Conservation (phyloP, 805 yeast genomes). For the Candida quercuum region DNA sequence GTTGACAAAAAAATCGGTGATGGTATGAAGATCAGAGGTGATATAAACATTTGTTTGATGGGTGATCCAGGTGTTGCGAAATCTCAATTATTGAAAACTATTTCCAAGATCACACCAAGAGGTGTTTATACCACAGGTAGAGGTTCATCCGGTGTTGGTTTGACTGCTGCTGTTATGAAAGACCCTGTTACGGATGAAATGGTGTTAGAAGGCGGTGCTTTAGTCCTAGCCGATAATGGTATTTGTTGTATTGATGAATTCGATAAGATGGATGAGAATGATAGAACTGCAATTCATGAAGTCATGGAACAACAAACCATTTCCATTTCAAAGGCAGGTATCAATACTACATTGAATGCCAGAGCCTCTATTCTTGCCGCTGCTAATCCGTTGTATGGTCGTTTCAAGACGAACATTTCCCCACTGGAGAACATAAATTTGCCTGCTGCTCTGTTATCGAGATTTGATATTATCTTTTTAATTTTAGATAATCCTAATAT, state of each 20-base stretch:
- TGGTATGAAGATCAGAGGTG: constrained; percentile 97
- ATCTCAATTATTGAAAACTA: constrained; percentile 88
- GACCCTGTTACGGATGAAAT: constrained; percentile 99
- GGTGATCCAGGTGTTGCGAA: constrained; percentile 99
- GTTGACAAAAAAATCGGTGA: constrained; percentile 93
- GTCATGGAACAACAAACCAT: constrained; percentile 99
- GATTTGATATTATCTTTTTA: constrained; percentile 87
- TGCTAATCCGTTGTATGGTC: constrained; percentile 95
- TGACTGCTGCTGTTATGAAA: constrained; percentile 98
- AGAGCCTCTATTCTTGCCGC: constrained; percentile 95
- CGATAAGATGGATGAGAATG: constrained; percentile 97
- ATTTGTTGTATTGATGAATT: constrained; percentile 98
- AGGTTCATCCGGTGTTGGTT: constrained; percentile 98
- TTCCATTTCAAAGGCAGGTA: constrained; percentile 95
- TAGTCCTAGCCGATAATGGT: constrained; percentile 95
- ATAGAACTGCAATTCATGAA: constrained; percentile 96
- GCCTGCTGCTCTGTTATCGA: constrained; percentile 92
- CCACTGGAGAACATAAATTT: constrained; percentile 94
- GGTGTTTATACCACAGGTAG: constrained; percentile 97
- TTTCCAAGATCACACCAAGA: constrained; percentile 89
- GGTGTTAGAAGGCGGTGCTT: constrained; percentile 97
- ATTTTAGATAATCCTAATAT: constrained; percentile 79
- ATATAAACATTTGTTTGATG: constrained; percentile 91
- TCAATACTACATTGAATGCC: constrained; percentile 92
- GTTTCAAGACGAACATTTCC: constrained; percentile 84